Percentiles rank a stretch among this genome's conserved stretches.
Evolutionary conservation across 129 eudicot species (phyloP).

Genomic region (Escallonia rubra): DNA sequence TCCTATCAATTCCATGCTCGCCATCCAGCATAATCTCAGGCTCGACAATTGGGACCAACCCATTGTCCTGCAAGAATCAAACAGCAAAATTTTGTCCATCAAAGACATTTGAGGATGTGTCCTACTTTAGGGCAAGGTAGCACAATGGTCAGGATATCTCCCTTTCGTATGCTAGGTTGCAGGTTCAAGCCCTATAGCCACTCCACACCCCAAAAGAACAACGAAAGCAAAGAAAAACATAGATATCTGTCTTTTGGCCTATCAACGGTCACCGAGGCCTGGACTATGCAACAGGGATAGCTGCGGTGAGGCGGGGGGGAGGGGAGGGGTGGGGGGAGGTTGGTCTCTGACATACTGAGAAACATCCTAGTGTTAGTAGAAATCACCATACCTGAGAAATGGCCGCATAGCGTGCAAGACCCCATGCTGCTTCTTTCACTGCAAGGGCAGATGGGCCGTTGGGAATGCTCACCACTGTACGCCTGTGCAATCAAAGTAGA

Average conservation of each 20-base stretch:
- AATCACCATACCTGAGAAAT: constrained; percentile 56
- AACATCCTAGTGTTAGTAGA: neutral
- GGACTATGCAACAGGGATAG: too few species aligned
- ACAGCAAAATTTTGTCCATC: neutral
- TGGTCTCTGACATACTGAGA: too few species aligned
- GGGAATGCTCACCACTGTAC: constrained; percentile 86
- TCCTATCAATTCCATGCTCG: constrained; percentile 65
- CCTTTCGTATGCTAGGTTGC: too few species aligned
- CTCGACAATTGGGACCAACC: constrained; percentile 76
- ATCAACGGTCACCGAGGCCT: too few species aligned
- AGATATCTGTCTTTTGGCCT: too few species aligned
- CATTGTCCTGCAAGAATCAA: constrained; percentile 52
- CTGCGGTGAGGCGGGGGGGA: neutral
- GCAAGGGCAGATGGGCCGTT: constrained; percentile 90
- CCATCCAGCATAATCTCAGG: constrained; percentile 71
- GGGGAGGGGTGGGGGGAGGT: too few species aligned
- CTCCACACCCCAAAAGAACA: too few species aligned
- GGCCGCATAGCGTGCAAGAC: constrained; percentile 83
- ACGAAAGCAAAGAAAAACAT: too few species aligned
- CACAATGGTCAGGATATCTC: too few species aligned
- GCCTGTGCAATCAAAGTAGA: constrained; percentile 34
- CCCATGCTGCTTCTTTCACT: constrained; percentile 94
- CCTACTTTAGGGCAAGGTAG: too few species aligned
- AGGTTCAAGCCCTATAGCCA: too few species aligned
- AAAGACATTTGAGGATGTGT: too few species aligned